These are phyloP conservation scores for Apiospora saccharicola DNA, from an alignment of 2,329 filamentous ascomycete genomes.

Conservation along the genomic window DNA sequence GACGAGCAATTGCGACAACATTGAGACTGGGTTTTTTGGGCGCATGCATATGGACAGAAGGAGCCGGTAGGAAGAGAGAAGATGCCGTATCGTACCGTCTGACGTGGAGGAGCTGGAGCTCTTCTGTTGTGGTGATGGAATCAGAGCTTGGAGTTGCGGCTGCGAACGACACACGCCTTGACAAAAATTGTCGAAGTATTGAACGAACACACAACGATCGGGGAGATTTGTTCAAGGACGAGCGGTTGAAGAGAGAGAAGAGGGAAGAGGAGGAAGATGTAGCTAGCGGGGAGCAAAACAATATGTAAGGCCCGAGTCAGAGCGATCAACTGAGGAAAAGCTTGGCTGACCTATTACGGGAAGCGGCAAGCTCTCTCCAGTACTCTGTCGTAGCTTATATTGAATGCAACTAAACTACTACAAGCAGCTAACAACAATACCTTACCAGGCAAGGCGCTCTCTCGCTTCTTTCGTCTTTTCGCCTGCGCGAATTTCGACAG, in stretches of 20 bases:
- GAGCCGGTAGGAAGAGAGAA: not conserved
- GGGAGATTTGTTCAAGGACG: constrained; percentile 39
- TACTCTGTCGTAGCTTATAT: not conserved
- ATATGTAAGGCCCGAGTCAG: constrained; percentile 22
- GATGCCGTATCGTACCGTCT: constrained; percentile 24
- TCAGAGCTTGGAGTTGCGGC: constrained; percentile 30
- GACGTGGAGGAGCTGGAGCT: constrained; percentile 32
- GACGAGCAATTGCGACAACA: not conserved
- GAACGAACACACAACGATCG: constrained; percentile 25
- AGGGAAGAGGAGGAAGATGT: constrained; percentile 34
- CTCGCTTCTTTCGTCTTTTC: constrained; percentile 25
- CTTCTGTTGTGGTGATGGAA: constrained; percentile 30
- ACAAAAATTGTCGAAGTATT: constrained; percentile 34
- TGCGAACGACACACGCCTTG: constrained; percentile 46
- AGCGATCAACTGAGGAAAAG: constrained; percentile 12
- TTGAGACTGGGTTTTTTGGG: not conserved
- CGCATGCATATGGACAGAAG: constrained; percentile 1
- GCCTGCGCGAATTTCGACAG: constrained; percentile 30
- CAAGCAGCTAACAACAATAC: constrained; percentile 32
- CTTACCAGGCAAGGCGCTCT: constrained; percentile 34
- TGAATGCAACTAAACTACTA: constrained; percentile 28
- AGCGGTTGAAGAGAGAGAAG: constrained; percentile 41
- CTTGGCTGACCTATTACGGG: constrained; percentile 20
- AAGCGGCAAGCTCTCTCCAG: constrained; percentile 1
- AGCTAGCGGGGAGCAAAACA: constrained; percentile 35